Evolutionary conservation across 2,329 filamentous ascomycete species (phyloP).

Genomic region (Coniella lustricola): DNA sequence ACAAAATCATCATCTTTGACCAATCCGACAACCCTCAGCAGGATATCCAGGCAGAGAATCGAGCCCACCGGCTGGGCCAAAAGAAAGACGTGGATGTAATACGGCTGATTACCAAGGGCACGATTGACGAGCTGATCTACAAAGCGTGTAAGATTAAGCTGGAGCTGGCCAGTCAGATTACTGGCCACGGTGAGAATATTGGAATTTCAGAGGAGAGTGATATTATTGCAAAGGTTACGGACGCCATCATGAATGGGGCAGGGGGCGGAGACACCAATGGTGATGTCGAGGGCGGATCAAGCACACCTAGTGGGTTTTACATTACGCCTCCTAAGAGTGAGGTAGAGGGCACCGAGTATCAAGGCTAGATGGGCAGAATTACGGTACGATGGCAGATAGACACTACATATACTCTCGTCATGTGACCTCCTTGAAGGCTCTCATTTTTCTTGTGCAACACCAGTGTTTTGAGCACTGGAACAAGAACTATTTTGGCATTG

Average conservation of each 20-base stretch:
- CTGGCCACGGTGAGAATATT: conserved; percentile 25
- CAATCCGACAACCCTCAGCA: conserved; percentile 97
- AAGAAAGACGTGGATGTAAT: conserved; percentile 85
- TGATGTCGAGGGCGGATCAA: neutral
- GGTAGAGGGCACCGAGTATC: neutral
- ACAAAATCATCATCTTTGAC: conserved; percentile 97
- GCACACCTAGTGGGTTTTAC: neutral
- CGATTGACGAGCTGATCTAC: conserved; percentile 91
- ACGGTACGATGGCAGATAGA: too few species aligned
- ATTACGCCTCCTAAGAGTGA: conserved; percentile 11
- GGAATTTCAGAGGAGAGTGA: conserved; percentile 7
- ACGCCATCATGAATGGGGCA: conserved; percentile 7
- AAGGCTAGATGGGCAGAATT: too few species aligned
- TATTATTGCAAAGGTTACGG: conserved; percentile 7
- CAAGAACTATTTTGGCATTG: too few species aligned
- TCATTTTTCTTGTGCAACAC: too few species aligned
- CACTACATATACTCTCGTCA: too few species aligned
- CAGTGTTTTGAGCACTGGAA: too few species aligned
- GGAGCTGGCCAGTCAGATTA: conserved; percentile 65
- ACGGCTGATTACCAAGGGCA: conserved; percentile 69
- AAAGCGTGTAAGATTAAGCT: conserved; percentile 89
- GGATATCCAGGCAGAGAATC: conserved; percentile 96
- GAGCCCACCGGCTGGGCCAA: conserved; percentile 91
- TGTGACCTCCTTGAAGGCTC: too few species aligned
- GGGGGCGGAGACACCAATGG: neutral